Evolutionary conservation across 129 eudicot genomes (phyloP).

Genomic region (Rutidosis leptorrhynchoides): DNA sequence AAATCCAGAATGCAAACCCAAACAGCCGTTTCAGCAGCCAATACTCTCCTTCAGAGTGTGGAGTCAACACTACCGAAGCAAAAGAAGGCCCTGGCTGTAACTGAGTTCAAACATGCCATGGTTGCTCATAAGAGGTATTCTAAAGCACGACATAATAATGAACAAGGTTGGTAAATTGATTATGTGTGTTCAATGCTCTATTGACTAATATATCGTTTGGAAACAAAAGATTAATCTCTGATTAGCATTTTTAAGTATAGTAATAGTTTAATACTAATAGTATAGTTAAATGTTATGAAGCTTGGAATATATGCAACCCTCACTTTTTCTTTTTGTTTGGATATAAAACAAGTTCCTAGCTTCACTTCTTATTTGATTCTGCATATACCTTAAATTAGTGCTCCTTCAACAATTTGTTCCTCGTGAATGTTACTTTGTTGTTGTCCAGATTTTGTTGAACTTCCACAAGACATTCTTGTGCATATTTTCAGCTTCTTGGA

Average conservation of each 20-base stretch:
- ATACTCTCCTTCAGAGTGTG: constrained; percentile 60
- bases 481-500: constrained; percentile 81
- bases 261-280: neutral
- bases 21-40: constrained; percentile 63
- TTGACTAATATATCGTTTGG: neutral
- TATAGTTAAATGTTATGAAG: neutral
- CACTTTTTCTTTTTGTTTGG: neutral
- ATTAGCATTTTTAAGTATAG: neutral
- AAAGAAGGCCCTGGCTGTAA: constrained; percentile 51
- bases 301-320: neutral
- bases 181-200: neutral
- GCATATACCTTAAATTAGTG: neutral
- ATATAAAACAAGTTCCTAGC: neutral
- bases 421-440: neutral
- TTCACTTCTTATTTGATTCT: neutral
- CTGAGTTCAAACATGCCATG: constrained; percentile 67
- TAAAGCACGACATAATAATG: constrained; percentile 36
- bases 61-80: constrained; percentile 74
- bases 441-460: constrained; percentile 37
- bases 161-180: constrained; percentile 32
- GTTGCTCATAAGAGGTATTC: constrained; percentile 58
- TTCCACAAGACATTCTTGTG: constrained; percentile 74
- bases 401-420: neutral
- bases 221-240: neutral
- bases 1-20: constrained; percentile 64